These are phyloP conservation scores for Fusarium proliferatum DNA, from an alignment of 2,329 filamentous ascomycete genomes.

Conservation along the genomic window DNA sequence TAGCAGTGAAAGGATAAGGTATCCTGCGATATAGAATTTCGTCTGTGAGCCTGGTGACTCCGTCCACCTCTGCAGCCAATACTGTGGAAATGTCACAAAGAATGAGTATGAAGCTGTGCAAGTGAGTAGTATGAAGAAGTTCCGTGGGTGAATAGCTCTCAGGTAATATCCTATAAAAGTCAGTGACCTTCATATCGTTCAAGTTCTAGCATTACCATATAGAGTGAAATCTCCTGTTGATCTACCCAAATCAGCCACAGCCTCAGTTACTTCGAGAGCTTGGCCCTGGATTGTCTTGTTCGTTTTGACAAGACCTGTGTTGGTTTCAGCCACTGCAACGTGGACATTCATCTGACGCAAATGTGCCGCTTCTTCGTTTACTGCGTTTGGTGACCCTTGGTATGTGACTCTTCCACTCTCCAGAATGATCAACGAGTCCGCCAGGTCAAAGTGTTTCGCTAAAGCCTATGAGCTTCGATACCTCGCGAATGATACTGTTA, in stretches of 20 bases:
- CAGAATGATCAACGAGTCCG: background rate
- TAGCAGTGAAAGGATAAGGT: background rate
- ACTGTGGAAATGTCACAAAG: background rate
- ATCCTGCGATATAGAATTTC: background rate
- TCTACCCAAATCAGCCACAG: background rate
- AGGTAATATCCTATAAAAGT: background rate
- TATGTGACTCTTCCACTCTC: background rate
- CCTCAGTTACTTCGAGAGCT: background rate
- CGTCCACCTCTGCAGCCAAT: background rate
- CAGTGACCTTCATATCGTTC: fast-evolving
- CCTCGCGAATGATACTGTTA: fast-evolving
- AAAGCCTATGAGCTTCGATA: background rate
- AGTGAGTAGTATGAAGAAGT: background rate
- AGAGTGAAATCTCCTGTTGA: background rate
- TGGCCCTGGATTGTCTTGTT: background rate
- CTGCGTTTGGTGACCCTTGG: background rate
- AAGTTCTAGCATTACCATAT: background rate
- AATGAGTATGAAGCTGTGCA: background rate
- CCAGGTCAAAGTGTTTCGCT: background rate
- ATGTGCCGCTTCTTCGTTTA: background rate
- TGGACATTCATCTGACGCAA: background rate
- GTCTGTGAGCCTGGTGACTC: background rate
- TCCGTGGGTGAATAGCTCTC: background rate
- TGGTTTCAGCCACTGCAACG: fast-evolving
- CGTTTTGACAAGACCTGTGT: fast-evolving